These are phyloP conservation scores for Crithidia fasciculata DNA, from an alignment of 208 protist species.

Conservation along the genomic window DNA sequence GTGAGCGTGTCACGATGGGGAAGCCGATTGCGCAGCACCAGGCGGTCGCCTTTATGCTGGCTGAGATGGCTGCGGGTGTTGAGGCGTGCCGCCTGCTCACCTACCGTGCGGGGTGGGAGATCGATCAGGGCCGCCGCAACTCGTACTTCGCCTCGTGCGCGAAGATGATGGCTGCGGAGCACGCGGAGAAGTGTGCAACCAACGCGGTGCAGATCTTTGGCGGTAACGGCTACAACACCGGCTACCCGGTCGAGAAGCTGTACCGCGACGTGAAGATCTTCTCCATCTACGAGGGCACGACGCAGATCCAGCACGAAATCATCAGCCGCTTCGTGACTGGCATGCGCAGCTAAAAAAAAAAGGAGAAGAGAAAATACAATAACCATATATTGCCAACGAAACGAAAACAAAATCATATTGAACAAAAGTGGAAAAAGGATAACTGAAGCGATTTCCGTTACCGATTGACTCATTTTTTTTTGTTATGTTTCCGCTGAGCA, in stretches of 20 bases:
- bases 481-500: neutral
- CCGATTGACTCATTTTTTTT: slow-evolving; percentile 3
- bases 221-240: slow-evolving; percentile 93
- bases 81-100: slow-evolving; percentile 81
- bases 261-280: slow-evolving; percentile 94
- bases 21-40: slow-evolving; percentile 87
- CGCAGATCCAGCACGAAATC: slow-evolving; percentile 89
- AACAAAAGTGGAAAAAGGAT: too few species aligned
- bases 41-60: slow-evolving; percentile 85
- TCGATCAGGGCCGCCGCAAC: slow-evolving; percentile 84
- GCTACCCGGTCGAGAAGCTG: slow-evolving; percentile 95
- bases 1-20: slow-evolving; percentile 87
- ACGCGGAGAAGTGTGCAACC: slow-evolving; percentile 75
- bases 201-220: slow-evolving; percentile 92
- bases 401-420: too few species aligned
- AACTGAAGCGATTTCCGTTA: too few species aligned
- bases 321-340: slow-evolving; percentile 74
- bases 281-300: slow-evolving; percentile 94
- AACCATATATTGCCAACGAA: neutral
- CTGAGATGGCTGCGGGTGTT: slow-evolving; percentile 90
- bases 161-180: slow-evolving; percentile 80
- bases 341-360: slow-evolving; percentile 38
- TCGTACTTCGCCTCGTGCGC: slow-evolving; percentile 90
- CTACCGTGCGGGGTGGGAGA: slow-evolving; percentile 77
- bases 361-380: neutral